Base-by-base conservation (phyloP, 306 rosid genomes). In the Vachellia pachyceras region DNA sequence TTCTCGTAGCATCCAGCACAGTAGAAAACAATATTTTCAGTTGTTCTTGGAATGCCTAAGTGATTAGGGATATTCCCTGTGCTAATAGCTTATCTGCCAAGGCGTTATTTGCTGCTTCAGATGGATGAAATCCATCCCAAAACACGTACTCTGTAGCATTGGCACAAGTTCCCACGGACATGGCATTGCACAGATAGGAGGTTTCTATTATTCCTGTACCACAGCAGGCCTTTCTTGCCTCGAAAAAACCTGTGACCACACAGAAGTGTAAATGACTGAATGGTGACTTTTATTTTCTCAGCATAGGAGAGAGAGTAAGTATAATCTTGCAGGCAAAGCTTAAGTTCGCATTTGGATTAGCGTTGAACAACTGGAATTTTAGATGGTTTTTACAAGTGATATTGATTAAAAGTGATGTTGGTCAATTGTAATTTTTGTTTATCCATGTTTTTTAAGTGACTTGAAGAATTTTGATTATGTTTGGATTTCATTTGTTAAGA, bases 121-220 rank as follows among this genome's bases (percentile, higher is more conserved):
- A 87, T 55, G 91, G 95, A 86, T 91, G 92, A 75, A 87, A 89
- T 41, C 95, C 92, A 49, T 91, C 91, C 92, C 92, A 91, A 73
- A 85, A 91, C 60, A 87, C 89, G 44, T 88, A 90, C 39, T 79
- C 85, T 3, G 85, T 91, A 11, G 86, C 95, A 35, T 91, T 89
- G 37, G 76, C 47, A 70, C 95, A 89, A 55, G 95, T 89, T 52
- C 92, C 92, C 7, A 74, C 7, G 7, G 92, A 89, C 68, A 67
- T 25, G 33, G 84, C 66, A 84, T 87, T 89, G 90, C 92, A 87
- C 4, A 89, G 91, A 71, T 84, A 57, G 54, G 92, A 89, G 63
- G 92, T 89, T 78, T 91, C 91, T 29, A 91, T 3, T 44, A 77
- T 82, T 3, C 92, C 92, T n/a, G 95, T 89, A 79, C 95, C 95